Conservation (phyloP, 495 filamentous ascomycete species). For the Lindgomyces ingoldianus region DNA sequence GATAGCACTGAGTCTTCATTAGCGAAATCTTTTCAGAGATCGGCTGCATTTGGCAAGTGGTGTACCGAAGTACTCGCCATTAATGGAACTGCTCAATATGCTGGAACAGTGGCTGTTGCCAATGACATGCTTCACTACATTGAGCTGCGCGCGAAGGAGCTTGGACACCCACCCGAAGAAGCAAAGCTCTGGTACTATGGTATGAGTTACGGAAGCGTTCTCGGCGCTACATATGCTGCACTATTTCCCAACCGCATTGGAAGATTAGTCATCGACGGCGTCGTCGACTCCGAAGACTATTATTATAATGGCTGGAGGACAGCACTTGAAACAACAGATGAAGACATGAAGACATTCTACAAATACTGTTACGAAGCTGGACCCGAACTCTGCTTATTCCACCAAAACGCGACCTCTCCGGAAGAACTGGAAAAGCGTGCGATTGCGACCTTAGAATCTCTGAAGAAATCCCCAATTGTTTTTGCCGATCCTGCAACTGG, state of each 20-base stretch:
- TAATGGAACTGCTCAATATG: slow-evolving; percentile 46
- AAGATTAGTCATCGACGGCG: slow-evolving; percentile 55
- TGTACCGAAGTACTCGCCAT: slow-evolving; percentile 38
- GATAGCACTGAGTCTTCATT: slow-evolving; percentile 37
- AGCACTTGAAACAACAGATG: slow-evolving; percentile 41
- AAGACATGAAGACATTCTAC: slow-evolving; percentile 56
- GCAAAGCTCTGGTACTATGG: slow-evolving; percentile 43
- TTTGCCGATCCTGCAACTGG: too few relatives aligned
- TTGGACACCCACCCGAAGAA: slow-evolving; percentile 9
- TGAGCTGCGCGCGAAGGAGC: slow-evolving; percentile 49
- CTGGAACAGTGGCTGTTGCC: slow-evolving; percentile 52
- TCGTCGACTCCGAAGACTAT: slow-evolving; percentile 49
- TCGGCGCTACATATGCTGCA: slow-evolving; percentile 50
- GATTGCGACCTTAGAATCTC: slow-evolving; percentile 43
- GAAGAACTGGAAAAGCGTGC: slow-evolving; percentile 48
- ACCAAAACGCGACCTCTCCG: slow-evolving; percentile 38
- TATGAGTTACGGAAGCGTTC: slow-evolving; percentile 38
- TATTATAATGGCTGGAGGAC: slow-evolving; percentile 25
- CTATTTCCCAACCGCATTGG: slow-evolving; percentile 55
- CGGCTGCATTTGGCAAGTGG: slow-evolving; percentile 36
- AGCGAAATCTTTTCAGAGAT: slow-evolving; percentile 38
- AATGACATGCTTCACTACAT: slow-evolving; percentile 54
- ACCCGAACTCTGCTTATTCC: slow-evolving; percentile 9
- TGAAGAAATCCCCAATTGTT: slow-evolving; percentile 39
- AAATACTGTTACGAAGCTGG: slow-evolving; percentile 52